Percentiles rank a stretch among this genome's conserved stretches.
phyloP scores from a whole-genome alignment of 148 eudicot species.

The Drosera capensis region DNA sequence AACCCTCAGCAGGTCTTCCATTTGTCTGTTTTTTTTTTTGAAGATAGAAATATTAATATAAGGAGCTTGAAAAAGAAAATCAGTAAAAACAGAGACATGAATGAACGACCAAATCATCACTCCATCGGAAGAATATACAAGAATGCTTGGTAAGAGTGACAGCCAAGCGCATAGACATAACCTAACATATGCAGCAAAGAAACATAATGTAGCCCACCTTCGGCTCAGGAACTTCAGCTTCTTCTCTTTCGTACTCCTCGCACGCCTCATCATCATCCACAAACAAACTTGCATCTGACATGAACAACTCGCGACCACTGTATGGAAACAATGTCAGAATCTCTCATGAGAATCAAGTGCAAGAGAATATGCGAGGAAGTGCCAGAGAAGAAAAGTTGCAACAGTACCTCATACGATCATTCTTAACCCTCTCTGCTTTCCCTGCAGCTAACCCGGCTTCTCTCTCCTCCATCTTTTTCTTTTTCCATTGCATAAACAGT shows the following conservation, averaged over 20 bases:
- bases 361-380: not conserved
- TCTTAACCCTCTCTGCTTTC: slow-evolving; percentile 73
- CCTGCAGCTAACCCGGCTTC: slow-evolving; percentile 60
- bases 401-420: slow-evolving; percentile 71
- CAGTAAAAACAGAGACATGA: not conserved
- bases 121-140: not conserved
- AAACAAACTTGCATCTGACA: slow-evolving; percentile 62
- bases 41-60: slow-evolving; percentile 6
- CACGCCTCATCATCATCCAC: slow-evolving; percentile 71
- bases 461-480: slow-evolving; percentile 55
- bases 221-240: slow-evolving; percentile 21
- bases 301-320: slow-evolving; percentile 86
- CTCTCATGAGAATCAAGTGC: not conserved
- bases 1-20: slow-evolving; percentile 22
- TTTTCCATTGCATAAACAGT: slow-evolving; percentile 55
- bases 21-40: too few relatives aligned
- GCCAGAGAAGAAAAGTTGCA: not conserved
- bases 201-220: slow-evolving; percentile 35
- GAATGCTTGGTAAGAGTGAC: not conserved
- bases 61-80: not conserved
- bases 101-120: slow-evolving; percentile 1
- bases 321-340: slow-evolving; percentile 5
- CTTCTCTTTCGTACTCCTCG: slow-evolving; percentile 54
- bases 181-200: not conserved
- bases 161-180: not conserved